phyloP scores from a whole-genome alignment of 768 basidiomycete genomes.

The Cystobasidium onofrii region DNA sequence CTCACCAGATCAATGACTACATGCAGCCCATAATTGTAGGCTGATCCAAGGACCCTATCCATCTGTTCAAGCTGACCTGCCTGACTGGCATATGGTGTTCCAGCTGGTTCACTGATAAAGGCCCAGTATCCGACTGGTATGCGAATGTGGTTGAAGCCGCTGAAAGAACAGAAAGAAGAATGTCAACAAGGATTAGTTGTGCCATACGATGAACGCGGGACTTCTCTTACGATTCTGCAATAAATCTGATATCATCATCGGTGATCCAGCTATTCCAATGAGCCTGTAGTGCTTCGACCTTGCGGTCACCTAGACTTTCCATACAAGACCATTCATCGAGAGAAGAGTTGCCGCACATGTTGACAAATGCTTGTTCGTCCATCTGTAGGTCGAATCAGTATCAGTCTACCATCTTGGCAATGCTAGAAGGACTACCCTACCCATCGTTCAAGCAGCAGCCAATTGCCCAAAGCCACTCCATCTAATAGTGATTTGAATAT shows the following conservation, averaged over 20 bases:
- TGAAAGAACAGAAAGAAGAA: not conserved
- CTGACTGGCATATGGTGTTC: slow-evolving; percentile 35
- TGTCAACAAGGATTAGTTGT: too few relatives aligned
- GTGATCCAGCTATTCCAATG: slow-evolving; percentile 47
- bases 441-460: not conserved
- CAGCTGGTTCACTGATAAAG: slow-evolving; percentile 35
- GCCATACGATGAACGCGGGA: too few relatives aligned
- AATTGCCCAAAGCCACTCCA: slow-evolving; percentile 13
- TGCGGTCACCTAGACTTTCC: slow-evolving; percentile 23
- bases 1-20: slow-evolving; percentile 32
- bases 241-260: slow-evolving; percentile 44
- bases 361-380: slow-evolving; percentile 12
- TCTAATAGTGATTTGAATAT: not conserved
- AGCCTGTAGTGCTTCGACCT: slow-evolving; percentile 37
- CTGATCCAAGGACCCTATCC: slow-evolving; percentile 35
- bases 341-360: not conserved
- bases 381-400: slow-evolving; percentile 10
- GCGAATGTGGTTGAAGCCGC: slow-evolving; percentile 40
- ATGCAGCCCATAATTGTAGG: slow-evolving; percentile 39
- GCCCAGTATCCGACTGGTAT: slow-evolving; percentile 43
- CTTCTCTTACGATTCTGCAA: slow-evolving; percentile 25
- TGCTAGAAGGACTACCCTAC: not conserved
- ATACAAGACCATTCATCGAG: slow-evolving; percentile 26
- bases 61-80: slow-evolving; percentile 39
- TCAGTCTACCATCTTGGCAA: not conserved